These are phyloP conservation scores for Sherardia arvensis DNA, from an alignment of 257 asterid genomes.

Conservation along the genomic window DNA sequence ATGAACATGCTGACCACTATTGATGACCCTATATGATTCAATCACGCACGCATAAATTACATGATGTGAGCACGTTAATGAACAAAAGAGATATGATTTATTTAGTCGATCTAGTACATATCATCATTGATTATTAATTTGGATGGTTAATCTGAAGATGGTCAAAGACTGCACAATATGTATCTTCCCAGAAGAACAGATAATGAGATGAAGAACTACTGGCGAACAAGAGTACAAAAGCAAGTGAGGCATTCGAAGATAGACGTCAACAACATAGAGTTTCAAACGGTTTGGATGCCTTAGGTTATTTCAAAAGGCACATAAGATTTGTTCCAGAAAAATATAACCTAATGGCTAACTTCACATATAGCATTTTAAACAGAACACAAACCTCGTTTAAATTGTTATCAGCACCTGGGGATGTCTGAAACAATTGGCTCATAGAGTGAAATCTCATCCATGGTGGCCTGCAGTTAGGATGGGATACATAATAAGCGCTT, in stretches of 20 bases:
- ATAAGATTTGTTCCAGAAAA: background rate
- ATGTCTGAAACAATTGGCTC: too few species aligned
- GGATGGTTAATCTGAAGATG: conserved; percentile 17
- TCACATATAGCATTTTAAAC: too few species aligned
- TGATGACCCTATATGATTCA: too few species aligned
- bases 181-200: conserved; percentile 33
- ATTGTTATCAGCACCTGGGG: too few species aligned
- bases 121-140: background rate
- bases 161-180: conserved; percentile 30
- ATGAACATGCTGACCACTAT: background rate
- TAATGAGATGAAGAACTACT: conserved; percentile 31
- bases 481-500: too few species aligned
- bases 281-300: conserved; percentile 31
- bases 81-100: too few species aligned
- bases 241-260: conserved; percentile 31
- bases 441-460: too few species aligned
- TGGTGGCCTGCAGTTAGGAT: too few species aligned
- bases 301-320: conserved; percentile 23
- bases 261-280: conserved; percentile 22
- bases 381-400: too few species aligned
- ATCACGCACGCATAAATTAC: background rate
- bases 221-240: conserved; percentile 35
- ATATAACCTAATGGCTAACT: too few species aligned
- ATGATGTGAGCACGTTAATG: too few species aligned
- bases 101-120: background rate